These are phyloP conservation scores for Myriosclerotinia curreyana DNA, from an alignment of 2,329 filamentous ascomycete genomes.

Conservation along the genomic window DNA sequence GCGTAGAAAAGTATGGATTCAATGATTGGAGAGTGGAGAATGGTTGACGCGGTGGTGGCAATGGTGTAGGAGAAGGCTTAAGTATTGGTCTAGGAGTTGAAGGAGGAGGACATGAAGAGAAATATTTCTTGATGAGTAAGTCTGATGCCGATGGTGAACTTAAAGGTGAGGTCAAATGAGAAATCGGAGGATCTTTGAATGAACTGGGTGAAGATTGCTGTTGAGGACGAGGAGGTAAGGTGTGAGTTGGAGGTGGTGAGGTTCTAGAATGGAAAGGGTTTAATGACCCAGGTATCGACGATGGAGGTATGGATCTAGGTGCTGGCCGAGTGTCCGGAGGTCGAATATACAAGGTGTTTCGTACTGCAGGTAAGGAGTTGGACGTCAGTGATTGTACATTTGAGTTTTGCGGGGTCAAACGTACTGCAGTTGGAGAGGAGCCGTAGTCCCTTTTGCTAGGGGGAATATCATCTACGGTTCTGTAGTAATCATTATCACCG, in stretches of 20 bases:
- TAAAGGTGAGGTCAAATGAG: neutral
- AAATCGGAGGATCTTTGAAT: neutral
- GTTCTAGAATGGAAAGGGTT: neutral
- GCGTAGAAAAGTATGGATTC: neutral
- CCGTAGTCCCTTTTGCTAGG: neutral
- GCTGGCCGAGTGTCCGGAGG: neutral
- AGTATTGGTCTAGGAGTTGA: neutral
- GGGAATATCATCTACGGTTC: neutral
- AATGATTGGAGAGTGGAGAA: neutral
- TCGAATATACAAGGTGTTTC: neutral
- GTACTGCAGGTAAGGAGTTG: neutral
- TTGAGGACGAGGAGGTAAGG: neutral
- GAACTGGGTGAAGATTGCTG: neutral
- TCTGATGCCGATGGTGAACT: neutral
- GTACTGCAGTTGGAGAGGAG: conserved; percentile 4
- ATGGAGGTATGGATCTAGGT: neutral
- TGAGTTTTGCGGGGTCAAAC: neutral
- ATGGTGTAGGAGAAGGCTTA: neutral
- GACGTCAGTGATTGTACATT: neutral
- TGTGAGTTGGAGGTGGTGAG: neutral
- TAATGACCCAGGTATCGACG: neutral
- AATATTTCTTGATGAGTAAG: neutral
- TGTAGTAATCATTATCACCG: neutral
- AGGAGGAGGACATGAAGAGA: neutral
- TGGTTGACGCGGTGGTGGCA: neutral